A percentile compares a stretch with the other conserved stretches of the same genome.
Conservation (phyloP, 768 basidiomycete genomes). For the Brasilioporus rufonigricans region DNA sequence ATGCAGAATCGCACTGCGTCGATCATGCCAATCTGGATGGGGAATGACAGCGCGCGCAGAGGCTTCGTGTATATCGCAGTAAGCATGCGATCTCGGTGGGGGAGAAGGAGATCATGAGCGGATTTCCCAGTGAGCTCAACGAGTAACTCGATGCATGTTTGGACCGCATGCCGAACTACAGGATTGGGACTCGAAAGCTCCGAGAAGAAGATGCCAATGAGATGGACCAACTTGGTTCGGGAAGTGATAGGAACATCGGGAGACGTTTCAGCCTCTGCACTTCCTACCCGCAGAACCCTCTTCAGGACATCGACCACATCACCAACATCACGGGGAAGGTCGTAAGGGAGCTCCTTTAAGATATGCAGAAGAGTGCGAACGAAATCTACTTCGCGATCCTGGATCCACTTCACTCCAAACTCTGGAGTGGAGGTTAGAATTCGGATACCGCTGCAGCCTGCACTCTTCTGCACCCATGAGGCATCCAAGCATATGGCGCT, state of each 20-base stretch:
- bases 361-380: slow-evolving; percentile 88
- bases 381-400: slow-evolving; percentile 86
- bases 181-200: slow-evolving; percentile 87
- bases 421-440: slow-evolving; percentile 73
- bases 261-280: slow-evolving; percentile 45
- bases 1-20: slow-evolving; percentile 95
- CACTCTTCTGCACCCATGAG: slow-evolving; percentile 85
- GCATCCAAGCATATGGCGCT: slow-evolving; percentile 87
- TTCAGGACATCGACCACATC: slow-evolving; percentile 77
- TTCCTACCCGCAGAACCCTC: slow-evolving; percentile 61
- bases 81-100: slow-evolving; percentile 85
- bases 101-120: slow-evolving; percentile 75
- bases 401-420: slow-evolving; percentile 74
- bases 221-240: slow-evolving; percentile 59
- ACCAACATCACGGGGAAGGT: slow-evolving; percentile 78
- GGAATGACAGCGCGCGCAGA: slow-evolving; percentile 88
- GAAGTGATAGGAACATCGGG: slow-evolving; percentile 41
- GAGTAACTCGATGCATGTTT: slow-evolving; percentile 75
- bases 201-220: slow-evolving; percentile 80
- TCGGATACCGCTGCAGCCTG: slow-evolving; percentile 83
- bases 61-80: slow-evolving; percentile 95
- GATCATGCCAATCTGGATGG: slow-evolving; percentile 96
- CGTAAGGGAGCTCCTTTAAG: slow-evolving; percentile 90
- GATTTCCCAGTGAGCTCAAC: slow-evolving; percentile 70
- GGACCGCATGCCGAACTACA: slow-evolving; percentile 80